A percentile compares a stretch with the other conserved stretches of the same genome.
phyloP scores from a whole-genome alignment of 1,284 basidiomycete genomes.

The Boletus semigastroideus region DNA sequence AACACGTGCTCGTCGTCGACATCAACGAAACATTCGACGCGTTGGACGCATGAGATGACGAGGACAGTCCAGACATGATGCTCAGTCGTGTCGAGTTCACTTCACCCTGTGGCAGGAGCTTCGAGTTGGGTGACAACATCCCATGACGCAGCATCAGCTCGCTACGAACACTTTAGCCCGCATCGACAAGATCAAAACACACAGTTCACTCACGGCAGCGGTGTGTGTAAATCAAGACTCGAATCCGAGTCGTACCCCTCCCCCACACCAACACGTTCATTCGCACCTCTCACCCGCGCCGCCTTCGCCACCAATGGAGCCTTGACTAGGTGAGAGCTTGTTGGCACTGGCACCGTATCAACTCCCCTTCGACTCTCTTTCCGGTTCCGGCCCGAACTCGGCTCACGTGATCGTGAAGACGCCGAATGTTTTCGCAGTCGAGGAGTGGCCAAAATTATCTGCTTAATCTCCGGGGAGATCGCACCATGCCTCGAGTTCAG shows the following conservation, averaged over 20 bases:
- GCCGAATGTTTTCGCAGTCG: slow-evolving; percentile 29
- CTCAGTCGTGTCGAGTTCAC: slow-evolving; percentile 37
- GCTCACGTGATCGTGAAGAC: slow-evolving; percentile 23
- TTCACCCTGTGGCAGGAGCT: slow-evolving; percentile 46
- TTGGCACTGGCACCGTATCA: slow-evolving; percentile 15
- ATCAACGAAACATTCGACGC: slow-evolving; percentile 38
- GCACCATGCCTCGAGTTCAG: slow-evolving; percentile 14
- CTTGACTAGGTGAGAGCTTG: slow-evolving; percentile 1
- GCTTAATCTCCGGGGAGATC: slow-evolving; percentile 31
- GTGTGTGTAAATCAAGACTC: slow-evolving; percentile 74
- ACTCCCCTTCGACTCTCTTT: slow-evolving; percentile 10
- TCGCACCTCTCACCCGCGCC: not conserved
- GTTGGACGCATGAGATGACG: slow-evolving; percentile 28
- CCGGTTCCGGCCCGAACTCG: slow-evolving; percentile 14
- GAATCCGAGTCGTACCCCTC: slow-evolving; percentile 52
- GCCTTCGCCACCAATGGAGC: not conserved
- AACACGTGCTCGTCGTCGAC: slow-evolving; percentile 40
- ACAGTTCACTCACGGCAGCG: slow-evolving; percentile 57
- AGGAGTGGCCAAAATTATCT: slow-evolving; percentile 32
- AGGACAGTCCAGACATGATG: slow-evolving; percentile 23
- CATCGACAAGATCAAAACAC: not conserved
- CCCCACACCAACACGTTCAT: slow-evolving; percentile 3
- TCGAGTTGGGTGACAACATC: slow-evolving; percentile 71
- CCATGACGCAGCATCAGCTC: slow-evolving; percentile 74
- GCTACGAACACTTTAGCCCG: slow-evolving; percentile 35